A percentile compares a stretch with the other conserved stretches of the same genome.
Conservation (phyloP, 441 rosid genomes). For the Pelargonium australe region DNA sequence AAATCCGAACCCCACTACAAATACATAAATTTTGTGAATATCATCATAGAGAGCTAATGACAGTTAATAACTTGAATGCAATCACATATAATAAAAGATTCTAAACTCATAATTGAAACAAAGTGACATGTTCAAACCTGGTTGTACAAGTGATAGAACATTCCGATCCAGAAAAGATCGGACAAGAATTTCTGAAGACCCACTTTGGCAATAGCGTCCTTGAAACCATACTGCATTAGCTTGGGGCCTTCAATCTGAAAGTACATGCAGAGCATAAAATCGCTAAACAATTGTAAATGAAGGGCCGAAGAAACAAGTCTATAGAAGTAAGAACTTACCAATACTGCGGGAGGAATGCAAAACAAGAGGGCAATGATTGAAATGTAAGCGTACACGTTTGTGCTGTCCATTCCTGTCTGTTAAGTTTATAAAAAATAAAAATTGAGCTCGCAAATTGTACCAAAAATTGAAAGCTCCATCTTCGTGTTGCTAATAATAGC, state of each 20-base stretch:
- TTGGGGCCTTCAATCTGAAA: slow-evolving; percentile 55
- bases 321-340: slow-evolving; percentile 30
- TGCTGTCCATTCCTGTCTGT: slow-evolving; percentile 67
- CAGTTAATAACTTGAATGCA: too few species aligned
- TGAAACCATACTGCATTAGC: slow-evolving; percentile 50
- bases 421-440: background rate
- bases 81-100: too few species aligned
- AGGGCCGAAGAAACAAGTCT: too few species aligned
- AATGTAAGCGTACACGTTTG: slow-evolving; percentile 53
- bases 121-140: slow-evolving; percentile 30
- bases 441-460: too few species aligned
- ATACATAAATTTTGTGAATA: too few species aligned
- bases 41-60: too few species aligned
- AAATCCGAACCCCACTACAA: too few species aligned
- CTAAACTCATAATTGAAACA: too few species aligned
- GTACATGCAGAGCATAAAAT: too few species aligned
- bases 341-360: slow-evolving; percentile 56
- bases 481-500: too few species aligned
- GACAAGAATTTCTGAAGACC: slow-evolving; percentile 48
- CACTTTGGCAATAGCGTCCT: slow-evolving; percentile 50
- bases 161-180: slow-evolving; percentile 54
- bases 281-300: too few species aligned
- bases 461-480: too few species aligned
- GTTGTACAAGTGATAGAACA: slow-evolving; percentile 60
- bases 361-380: slow-evolving; percentile 50